Evolutionary conservation across 306 rosid genomes (phyloP).

Genomic region (Quercus suber): DNA sequence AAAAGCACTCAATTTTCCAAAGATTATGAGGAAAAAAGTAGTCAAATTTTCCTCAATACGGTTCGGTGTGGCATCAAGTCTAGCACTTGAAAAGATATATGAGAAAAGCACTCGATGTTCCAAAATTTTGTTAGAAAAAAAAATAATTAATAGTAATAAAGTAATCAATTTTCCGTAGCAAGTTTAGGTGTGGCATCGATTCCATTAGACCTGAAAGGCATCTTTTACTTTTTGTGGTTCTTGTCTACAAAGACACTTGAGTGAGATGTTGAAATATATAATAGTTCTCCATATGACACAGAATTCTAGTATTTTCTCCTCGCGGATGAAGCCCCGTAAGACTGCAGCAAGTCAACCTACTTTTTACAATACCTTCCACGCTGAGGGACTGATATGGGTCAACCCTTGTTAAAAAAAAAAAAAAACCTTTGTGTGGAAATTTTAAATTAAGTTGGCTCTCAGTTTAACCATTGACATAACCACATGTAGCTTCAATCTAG

Average conservation of each 20-base stretch:
- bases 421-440: background rate
- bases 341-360: slow-evolving; percentile 16
- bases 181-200: slow-evolving; percentile 49
- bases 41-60: background rate
- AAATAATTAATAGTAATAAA: background rate
- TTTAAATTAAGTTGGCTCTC: background rate
- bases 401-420: background rate
- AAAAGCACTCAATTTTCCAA: background rate
- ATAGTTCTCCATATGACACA: background rate
- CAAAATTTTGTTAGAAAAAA: background rate
- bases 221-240: slow-evolving; percentile 43
- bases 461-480: background rate
- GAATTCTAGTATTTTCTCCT: background rate
- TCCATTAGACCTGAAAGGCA: slow-evolving; percentile 45
- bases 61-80: background rate
- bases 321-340: background rate
- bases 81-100: background rate
- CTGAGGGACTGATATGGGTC: too few relatives aligned
- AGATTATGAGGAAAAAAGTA: background rate
- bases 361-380: background rate
- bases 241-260: slow-evolving; percentile 31
- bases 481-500: too few relatives aligned
- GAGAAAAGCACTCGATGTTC: background rate
- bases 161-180: background rate
- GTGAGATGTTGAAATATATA: slow-evolving; percentile 34